Evolutionary conservation across 805 yeast genomes (phyloP).

Genomic region (Clavispora vitiphila): DNA sequence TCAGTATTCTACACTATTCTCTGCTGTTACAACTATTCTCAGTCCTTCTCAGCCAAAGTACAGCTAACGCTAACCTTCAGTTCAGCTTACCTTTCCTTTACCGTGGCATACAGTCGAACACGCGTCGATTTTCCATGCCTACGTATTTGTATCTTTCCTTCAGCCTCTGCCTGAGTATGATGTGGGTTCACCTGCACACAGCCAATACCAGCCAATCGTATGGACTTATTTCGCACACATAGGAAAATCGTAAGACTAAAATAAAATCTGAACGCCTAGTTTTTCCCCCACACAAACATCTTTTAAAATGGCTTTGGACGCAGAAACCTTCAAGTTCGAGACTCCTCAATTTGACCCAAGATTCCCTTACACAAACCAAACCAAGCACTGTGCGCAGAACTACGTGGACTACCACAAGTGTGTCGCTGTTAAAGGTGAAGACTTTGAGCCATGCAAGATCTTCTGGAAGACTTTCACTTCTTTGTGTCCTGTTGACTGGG

Average conservation of each 20-base stretch:
- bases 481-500: slow-evolving; percentile 81
- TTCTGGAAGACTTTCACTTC: slow-evolving; percentile 89
- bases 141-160: too few relatives aligned
- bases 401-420: slow-evolving; percentile 98
- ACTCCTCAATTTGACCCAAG: slow-evolving; percentile 35
- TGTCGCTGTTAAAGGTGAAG: slow-evolving; percentile 95
- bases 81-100: too few relatives aligned
- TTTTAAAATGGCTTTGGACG: slow-evolving; percentile 31
- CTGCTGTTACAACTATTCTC: too few relatives aligned
- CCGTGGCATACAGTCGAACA: too few relatives aligned
- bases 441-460: slow-evolving; percentile 94
- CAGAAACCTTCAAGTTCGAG: slow-evolving; percentile 37
- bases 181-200: slow-evolving; percentile 5
- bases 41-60: too few relatives aligned
- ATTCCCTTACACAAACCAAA: slow-evolving; percentile 94
- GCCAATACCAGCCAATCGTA: slow-evolving; percentile 12
- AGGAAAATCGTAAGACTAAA: slow-evolving; percentile 9
- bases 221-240: slow-evolving; percentile 19
- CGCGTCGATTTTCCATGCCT: too few relatives aligned
- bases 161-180: not conserved
- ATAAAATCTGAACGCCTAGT: slow-evolving; percentile 2
- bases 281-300: slow-evolving; percentile 2
- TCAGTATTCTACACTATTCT: too few relatives aligned
- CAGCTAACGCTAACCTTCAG: too few relatives aligned
- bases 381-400: slow-evolving; percentile 97